Evolutionary conservation across 495 filamentous ascomycete genomes (phyloP), one percentile per base, ranked within the genome.

Genomic region (Letharia lupina): DNA sequence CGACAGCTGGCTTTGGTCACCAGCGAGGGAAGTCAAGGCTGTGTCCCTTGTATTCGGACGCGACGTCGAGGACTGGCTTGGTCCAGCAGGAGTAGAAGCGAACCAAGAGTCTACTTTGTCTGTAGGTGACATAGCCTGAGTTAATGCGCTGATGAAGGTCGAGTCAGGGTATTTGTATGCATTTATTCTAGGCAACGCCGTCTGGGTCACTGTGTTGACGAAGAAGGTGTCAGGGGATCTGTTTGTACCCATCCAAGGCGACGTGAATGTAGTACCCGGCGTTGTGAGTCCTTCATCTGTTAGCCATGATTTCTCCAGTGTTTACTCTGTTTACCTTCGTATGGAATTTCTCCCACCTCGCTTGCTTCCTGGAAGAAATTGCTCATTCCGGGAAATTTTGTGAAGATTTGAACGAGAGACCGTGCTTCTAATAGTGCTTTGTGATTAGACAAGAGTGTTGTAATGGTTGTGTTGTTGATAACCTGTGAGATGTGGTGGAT

Each of bases 61-160:
- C 33, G 54, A 57, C 6, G 54, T 57, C 20, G 33, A 57, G 31
- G 54, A 37, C 33, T 20, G 54, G 16, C 31, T 20, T 37, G 54
- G 31, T 37, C 33, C 33, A 57, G 54, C 54, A 35, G 33, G 52
- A 56, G 52, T 56, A 31, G 52, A 35, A 35, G 10, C 8, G 7
- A 56, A 33, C 52, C 52, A 56, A 18, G 28, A 56, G 31, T 56
- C 52, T 56, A 56, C 31, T 13, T 56, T 56, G 52, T 56, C 52
- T 18, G 31, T 8, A 33, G 52, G 52, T 35, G 52, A 56, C 52
- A 56, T 56, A 15, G 28, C 13, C 31, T 33, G 23, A 35, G 28
- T 16, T 13, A 56, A 56, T 16, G 31, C 12, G 31, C 4, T 8
- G 31, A 56, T 33, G 52, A 7, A 20, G 18, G 23, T 35, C 18